Percentiles rank a stretch among this genome's conserved stretches.
Conservation (phyloP, 768 basidiomycete species). For the Cystoderma amianthinum region DNA sequence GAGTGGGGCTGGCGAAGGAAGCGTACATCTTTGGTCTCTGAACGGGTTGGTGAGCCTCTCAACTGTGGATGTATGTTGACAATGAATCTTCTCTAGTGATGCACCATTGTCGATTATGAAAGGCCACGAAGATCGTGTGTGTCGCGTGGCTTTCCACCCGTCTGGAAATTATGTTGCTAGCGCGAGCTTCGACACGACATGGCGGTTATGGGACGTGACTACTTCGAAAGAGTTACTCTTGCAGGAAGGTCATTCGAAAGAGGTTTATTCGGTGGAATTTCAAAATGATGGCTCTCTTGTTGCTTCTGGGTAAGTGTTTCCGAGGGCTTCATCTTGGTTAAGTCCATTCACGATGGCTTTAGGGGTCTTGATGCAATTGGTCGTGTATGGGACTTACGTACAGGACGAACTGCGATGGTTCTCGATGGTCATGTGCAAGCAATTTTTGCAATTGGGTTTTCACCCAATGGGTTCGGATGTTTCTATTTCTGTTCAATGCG, state of each 20-base stretch:
- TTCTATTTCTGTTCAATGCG: slow-evolving; percentile 5
- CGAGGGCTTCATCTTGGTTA: neutral
- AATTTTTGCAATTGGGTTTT: slow-evolving; percentile 87
- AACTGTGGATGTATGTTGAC: slow-evolving; percentile 1
- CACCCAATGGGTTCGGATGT: slow-evolving; percentile 83
- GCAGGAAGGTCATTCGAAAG: slow-evolving; percentile 97
- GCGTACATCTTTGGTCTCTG: slow-evolving; percentile 85
- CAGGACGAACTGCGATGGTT: slow-evolving; percentile 95
- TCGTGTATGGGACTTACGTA: slow-evolving; percentile 94
- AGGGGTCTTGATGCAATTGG: slow-evolving; percentile 97
- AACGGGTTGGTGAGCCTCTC: slow-evolving; percentile 51
- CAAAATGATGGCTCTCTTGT: slow-evolving; percentile 91
- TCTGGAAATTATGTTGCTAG: slow-evolving; percentile 91
- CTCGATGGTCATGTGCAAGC: slow-evolving; percentile 95
- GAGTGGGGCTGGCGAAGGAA: slow-evolving; percentile 85
- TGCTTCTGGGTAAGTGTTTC: slow-evolving; percentile 74
- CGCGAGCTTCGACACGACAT: slow-evolving; percentile 95
- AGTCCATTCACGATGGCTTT: neutral
- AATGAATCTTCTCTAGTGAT: slow-evolving; percentile 44
- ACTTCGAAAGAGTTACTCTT: slow-evolving; percentile 76
- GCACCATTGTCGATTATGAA: slow-evolving; percentile 78
- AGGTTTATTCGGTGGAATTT: slow-evolving; percentile 94
- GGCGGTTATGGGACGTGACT: slow-evolving; percentile 93
- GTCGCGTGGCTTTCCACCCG: slow-evolving; percentile 94
- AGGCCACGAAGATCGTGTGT: slow-evolving; percentile 88